These are phyloP conservation scores for Piromyces finnis DNA, from an alignment of 192 early-diverging fungal genomes.

Conservation along the genomic window DNA sequence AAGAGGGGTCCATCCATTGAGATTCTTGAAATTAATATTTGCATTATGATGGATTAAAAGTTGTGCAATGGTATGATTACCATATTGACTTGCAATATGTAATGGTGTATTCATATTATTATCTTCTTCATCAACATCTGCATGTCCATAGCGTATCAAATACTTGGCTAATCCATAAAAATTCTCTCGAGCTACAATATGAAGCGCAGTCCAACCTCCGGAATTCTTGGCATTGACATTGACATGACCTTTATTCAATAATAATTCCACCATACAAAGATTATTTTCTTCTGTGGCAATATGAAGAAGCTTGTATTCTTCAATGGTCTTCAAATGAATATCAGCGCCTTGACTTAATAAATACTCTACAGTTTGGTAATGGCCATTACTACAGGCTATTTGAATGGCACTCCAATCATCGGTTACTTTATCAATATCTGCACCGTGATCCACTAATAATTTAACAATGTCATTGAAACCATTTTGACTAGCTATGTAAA, in stretches of 20 bases:
- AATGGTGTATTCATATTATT: background rate
- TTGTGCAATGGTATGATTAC: background rate
- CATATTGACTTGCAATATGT: background rate
- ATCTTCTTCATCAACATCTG: background rate
- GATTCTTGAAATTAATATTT: background rate
- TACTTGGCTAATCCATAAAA: background rate
- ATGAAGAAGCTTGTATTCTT: background rate
- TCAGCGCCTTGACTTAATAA: background rate
- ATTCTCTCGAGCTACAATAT: background rate
- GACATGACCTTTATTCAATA: background rate
- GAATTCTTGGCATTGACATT: background rate
- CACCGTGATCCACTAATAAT: background rate
- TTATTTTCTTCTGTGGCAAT: background rate
- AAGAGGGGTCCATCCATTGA: background rate
- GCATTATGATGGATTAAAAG: background rate
- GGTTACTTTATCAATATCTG: background rate
- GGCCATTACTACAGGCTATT: background rate
- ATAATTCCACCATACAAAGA: background rate
- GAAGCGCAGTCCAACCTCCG: background rate
- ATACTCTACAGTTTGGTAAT: background rate
- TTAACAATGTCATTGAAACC: background rate
- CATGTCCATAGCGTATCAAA: background rate
- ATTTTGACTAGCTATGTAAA: background rate
- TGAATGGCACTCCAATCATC: background rate
- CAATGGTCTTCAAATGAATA: background rate